phyloP scores from a whole-genome alignment of 2,329 filamentous ascomycete species.

The Capronia coronata region DNA sequence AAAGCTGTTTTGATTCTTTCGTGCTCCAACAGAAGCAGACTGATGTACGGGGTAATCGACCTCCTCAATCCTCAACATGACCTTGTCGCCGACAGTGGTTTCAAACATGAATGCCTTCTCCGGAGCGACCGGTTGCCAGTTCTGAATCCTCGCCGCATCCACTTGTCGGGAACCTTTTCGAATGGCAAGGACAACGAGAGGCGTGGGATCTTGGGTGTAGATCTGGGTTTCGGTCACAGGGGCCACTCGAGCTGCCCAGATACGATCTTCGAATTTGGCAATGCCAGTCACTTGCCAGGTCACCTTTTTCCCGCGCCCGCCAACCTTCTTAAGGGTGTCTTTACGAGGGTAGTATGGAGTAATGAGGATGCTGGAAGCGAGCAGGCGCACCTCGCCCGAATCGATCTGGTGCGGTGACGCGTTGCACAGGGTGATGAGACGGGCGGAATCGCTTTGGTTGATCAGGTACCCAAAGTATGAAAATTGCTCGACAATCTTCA shows the following conservation, averaged over 20 bases:
- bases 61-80: slow-evolving; percentile 71
- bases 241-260: slow-evolving; percentile 79
- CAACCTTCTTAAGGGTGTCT: slow-evolving; percentile 71
- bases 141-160: slow-evolving; percentile 73
- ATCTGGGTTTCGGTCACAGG: slow-evolving; percentile 62
- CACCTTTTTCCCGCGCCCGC: slow-evolving; percentile 76
- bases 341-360: slow-evolving; percentile 67
- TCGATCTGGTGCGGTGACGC: slow-evolving; percentile 58
- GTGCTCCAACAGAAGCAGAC: slow-evolving; percentile 1
- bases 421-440: slow-evolving; percentile 58
- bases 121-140: slow-evolving; percentile 70
- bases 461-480: slow-evolving; percentile 93
- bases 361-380: slow-evolving; percentile 89
- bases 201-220: slow-evolving; percentile 72
- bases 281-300: slow-evolving; percentile 76
- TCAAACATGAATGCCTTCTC: slow-evolving; percentile 72
- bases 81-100: slow-evolving; percentile 78
- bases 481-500: slow-evolving; percentile 77
- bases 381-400: slow-evolving; percentile 63
- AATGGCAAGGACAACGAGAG: slow-evolving; percentile 75
- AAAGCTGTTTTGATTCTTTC: slow-evolving; percentile 42
- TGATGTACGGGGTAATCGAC: slow-evolving; percentile 45
- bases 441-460: slow-evolving; percentile 61
- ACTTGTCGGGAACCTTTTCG: slow-evolving; percentile 67
- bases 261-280: slow-evolving; percentile 66